phyloP scores from a whole-genome alignment of 2,329 filamentous ascomycete species.

The Ophiostoma populinum region DNA sequence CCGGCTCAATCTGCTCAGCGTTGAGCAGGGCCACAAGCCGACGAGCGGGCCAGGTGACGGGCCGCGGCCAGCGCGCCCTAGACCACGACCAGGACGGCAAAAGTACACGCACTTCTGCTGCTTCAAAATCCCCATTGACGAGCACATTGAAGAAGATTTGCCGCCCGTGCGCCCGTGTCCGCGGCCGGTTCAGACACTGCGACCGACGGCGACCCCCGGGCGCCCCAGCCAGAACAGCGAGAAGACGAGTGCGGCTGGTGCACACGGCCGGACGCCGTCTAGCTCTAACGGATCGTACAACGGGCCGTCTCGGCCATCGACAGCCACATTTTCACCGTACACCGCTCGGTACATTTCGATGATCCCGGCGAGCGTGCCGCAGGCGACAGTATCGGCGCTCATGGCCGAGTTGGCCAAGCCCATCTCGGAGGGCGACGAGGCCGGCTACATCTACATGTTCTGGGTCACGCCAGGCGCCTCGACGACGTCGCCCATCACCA shows the following conservation, averaged over 20 bases:
- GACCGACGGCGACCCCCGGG: neutral
- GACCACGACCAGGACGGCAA: neutral
- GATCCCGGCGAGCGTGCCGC: slow-evolving; percentile 50
- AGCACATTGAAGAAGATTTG: slow-evolving; percentile 20
- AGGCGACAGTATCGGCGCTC: slow-evolving; percentile 51
- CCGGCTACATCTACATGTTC: slow-evolving; percentile 97
- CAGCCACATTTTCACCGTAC: slow-evolving; percentile 13
- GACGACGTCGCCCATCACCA: slow-evolving; percentile 30
- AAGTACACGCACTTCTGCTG: slow-evolving; percentile 29
- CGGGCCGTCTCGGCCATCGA: slow-evolving; percentile 14
- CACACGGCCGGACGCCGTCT: slow-evolving; percentile 1
- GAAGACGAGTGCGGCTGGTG: neutral
- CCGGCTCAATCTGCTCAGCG: slow-evolving; percentile 55
- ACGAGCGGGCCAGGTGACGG: no score
- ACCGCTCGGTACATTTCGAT: slow-evolving; percentile 39
- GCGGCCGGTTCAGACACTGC: slow-evolving; percentile 24
- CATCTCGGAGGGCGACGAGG: slow-evolving; percentile 56
- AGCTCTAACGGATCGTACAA: slow-evolving; percentile 9
- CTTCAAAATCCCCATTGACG: slow-evolving; percentile 27
- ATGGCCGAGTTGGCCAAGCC: slow-evolving; percentile 62
- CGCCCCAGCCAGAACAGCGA: neutral
- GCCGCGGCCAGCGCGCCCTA: neutral
- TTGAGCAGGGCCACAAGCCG: slow-evolving; percentile 24
- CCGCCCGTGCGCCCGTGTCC: slow-evolving; percentile 28
- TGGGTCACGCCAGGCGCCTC: slow-evolving; percentile 64